Evolutionary conservation across 116 monocot genomes (phyloP).

Genomic region (Iris pallida): DNA sequence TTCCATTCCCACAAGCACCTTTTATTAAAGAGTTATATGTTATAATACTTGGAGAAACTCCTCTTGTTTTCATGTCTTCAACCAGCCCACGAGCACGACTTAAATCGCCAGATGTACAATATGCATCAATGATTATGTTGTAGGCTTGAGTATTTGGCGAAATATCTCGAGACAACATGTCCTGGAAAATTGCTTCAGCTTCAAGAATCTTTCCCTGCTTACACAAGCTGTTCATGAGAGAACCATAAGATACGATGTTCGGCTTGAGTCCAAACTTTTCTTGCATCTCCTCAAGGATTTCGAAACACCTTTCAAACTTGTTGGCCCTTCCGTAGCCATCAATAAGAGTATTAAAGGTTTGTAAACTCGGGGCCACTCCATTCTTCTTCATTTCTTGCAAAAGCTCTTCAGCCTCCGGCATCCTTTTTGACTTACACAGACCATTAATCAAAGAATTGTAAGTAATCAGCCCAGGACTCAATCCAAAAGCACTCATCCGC

Average conservation of each 20-base stretch:
- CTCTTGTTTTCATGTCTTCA: conserved; percentile 43
- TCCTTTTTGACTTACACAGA: conserved; percentile 28
- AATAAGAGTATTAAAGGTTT: conserved; percentile 63
- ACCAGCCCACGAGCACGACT: conserved; percentile 24
- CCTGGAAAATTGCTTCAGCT: conserved; percentile 46
- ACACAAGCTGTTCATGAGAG: conserved; percentile 66
- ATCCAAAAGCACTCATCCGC: conserved; percentile 40
- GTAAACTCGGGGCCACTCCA: conserved; percentile 32
- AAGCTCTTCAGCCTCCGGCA: conserved; percentile 30
- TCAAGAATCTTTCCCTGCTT: conserved; percentile 47
- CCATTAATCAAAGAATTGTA: conserved; percentile 62
- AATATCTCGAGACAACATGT: conserved; percentile 37
- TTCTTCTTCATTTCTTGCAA: conserved; percentile 46
- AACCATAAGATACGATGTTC: conserved; percentile 56
- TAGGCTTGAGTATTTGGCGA: conserved; percentile 40
- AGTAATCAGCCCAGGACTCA: conserved; percentile 41
- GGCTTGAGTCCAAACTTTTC: conserved; percentile 33
- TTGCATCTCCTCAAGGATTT: conserved; percentile 52
- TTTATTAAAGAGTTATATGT: conserved; percentile 63
- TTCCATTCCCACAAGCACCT: conserved; percentile 37
- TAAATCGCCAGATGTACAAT: conserved; percentile 24
- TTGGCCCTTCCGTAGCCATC: conserved; percentile 38
- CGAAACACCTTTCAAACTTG: conserved; percentile 45
- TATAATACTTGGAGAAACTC: conserved; percentile 45
- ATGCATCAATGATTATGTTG: conserved; percentile 67